Conservation (phyloP, 2,329 filamentous ascomycete genomes). For the Xylaria sp. region DNA sequence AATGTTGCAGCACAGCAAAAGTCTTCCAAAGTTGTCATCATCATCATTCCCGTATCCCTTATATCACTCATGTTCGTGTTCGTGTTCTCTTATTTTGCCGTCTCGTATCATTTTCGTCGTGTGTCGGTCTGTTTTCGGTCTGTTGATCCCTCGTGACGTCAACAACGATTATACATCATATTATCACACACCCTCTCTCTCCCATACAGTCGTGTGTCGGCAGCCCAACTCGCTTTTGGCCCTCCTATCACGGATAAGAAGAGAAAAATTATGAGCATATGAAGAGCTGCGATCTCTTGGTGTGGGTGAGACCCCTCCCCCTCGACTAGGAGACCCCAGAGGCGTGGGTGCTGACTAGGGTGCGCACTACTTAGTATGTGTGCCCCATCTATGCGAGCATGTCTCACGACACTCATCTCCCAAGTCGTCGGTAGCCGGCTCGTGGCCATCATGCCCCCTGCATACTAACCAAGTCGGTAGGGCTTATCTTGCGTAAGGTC, state of each 20-base stretch:
- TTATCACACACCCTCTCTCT: not conserved
- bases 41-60: conserved; percentile 15
- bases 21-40: not conserved
- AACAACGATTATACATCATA: not conserved
- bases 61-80: conserved; percentile 2
- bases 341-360: conserved; percentile 5
- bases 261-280: not conserved
- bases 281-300: conserved; percentile 4
- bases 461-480: not conserved
- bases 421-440: not conserved
- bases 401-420: conserved; percentile 21
- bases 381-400: conserved; percentile 28
- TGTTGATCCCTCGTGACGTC: not conserved
- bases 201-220: not conserved
- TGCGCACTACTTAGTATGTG: not conserved
- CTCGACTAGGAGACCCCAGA: conserved; percentile 4
- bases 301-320: not conserved
- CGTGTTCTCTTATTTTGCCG: not conserved
- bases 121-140: not conserved
- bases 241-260: conserved; percentile 12
- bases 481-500: conserved; percentile 80
- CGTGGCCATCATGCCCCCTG: not conserved
- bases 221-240: not conserved
- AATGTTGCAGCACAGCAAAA: conserved; percentile 8
- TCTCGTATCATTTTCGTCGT: not conserved